Evolutionary conservation across 768 basidiomycete genomes (phyloP).

Genomic region (Amanita rubescens): DNA sequence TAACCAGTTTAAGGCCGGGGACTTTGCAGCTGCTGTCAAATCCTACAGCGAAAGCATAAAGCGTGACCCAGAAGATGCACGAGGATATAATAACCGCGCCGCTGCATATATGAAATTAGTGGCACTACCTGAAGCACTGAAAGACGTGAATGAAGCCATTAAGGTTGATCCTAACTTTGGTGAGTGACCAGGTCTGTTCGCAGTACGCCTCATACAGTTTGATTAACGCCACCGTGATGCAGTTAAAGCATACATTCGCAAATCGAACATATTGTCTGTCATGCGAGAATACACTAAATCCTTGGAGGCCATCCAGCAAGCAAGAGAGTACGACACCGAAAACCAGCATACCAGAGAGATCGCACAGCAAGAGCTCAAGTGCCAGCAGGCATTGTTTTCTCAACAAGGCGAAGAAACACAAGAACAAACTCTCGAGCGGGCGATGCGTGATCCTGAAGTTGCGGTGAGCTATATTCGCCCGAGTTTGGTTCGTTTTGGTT

Average conservation of each 20-base stretch:
- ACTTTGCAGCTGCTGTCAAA: constrained; percentile 90
- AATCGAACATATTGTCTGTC: constrained; percentile 72
- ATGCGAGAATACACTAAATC: constrained; percentile 93
- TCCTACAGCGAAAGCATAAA: constrained; percentile 95
- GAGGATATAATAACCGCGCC: constrained; percentile 98
- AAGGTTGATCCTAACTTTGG: constrained; percentile 82
- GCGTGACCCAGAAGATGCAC: constrained; percentile 82
- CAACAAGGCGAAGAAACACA: constrained; percentile 83
- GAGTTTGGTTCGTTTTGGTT: constrained; percentile 5
- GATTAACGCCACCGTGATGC: constrained; percentile 1
- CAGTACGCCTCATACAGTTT: background rate
- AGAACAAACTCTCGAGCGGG: constrained; percentile 86
- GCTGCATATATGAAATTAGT: constrained; percentile 93
- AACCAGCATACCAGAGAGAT: constrained; percentile 83
- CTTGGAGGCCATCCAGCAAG: constrained; percentile 74
- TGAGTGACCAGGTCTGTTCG: constrained; percentile 27
- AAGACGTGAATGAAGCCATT: constrained; percentile 92
- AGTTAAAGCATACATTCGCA: constrained; percentile 97
- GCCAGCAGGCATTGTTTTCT: constrained; percentile 67
- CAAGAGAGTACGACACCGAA: constrained; percentile 71
- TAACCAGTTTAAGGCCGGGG: constrained; percentile 80
- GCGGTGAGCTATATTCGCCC: constrained; percentile 46
- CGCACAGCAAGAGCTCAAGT: constrained; percentile 69
- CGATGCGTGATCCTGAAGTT: constrained; percentile 97
- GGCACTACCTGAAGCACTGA: constrained; percentile 91